These are phyloP conservation scores for Colletotrichum ledebouriae DNA, from an alignment of 2,329 filamentous ascomycete species.

Conservation along the genomic window DNA sequence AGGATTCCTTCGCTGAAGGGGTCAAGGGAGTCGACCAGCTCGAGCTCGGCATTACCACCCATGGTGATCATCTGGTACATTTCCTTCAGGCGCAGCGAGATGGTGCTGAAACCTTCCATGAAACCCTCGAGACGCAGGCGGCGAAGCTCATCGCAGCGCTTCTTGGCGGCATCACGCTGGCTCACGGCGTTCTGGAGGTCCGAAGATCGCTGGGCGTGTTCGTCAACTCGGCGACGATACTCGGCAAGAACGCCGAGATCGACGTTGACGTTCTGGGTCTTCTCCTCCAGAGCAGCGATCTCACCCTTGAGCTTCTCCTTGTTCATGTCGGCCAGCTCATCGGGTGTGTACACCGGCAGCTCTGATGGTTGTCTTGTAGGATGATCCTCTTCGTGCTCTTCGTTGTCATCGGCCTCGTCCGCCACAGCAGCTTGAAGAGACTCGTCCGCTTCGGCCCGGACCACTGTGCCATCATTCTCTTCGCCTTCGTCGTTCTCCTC, in stretches of 20 bases:
- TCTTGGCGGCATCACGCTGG: conserved; percentile 88
- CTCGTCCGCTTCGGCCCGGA: conserved; percentile 31
- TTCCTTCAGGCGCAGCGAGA: conserved; percentile 95
- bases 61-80: conserved; percentile 99
- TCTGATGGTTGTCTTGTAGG: conserved; percentile 61
- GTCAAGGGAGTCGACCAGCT: conserved; percentile 95
- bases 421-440: conserved; percentile 44
- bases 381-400: conserved; percentile 44
- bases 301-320: conserved; percentile 72
- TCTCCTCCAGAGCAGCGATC: conserved; percentile 73
- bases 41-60: conserved; percentile 97
- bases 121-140: conserved; percentile 93
- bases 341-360: conserved; percentile 82
- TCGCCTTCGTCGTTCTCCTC: conserved; percentile 41
- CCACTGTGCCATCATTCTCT: conserved; percentile 45
- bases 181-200: conserved; percentile 85
- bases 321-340: conserved; percentile 76
- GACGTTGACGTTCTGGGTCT: conserved; percentile 86
- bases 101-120: conserved; percentile 96
- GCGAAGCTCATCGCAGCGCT: conserved; percentile 91
- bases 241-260: conserved; percentile 91
- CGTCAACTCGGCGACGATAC: conserved; percentile 87
- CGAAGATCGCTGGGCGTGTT: conserved; percentile 83
- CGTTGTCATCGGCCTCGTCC: conserved; percentile 43
- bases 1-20: conserved; percentile 97